Base-by-base conservation (phyloP, 106 monocot genomes). In the Cymbidium sinense region DNA sequence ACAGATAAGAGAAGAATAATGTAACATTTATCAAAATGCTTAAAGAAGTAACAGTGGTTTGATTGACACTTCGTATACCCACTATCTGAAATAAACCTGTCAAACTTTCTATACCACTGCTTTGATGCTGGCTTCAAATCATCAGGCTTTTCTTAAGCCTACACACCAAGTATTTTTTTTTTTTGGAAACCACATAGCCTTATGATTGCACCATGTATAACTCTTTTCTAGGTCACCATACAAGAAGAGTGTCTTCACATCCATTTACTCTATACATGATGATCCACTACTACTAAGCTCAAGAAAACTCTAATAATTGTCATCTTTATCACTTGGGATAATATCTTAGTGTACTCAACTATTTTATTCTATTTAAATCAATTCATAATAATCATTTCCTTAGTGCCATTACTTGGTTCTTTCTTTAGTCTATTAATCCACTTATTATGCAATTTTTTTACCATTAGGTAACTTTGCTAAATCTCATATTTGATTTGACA, bases 181-280 rank as follows among this genome's bases (percentile, higher is more conserved):
- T 51, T 51, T 9, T 9, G 2, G 17, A 15, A 51, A 19, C 13
- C 19, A 8, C 51, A 51, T 17, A 51, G 2, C 13, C 51, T 15
- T 51, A 9, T 28, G 65, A 2, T 28, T 67, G 27, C 65, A 67
- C 9, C 65, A 35, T 71, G 1, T 51, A 51, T 15, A 51, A 17
- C 13, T 71, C 35, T 34, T 9, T 51, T 36, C 34, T 20, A 33
- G 1, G 8, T 67, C 29, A 19, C 1, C 73, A 74, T 74, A 15
- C 11, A 74, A 43, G 39, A 74, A 74, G 21, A 43, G 4, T 7
- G 73, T 74, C 17, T 74, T 74, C 1, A 74, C 73, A 21, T 74
- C 19, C 25, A 74, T 35, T 9, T 75, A 47, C 30, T 75, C 50
- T 10, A 75, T 25, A 50, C 50, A 17, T 17, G 10, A 13, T 50